Evolutionary conservation across 495 filamentous ascomycete species (phyloP), one percentile per base, ranked within the genome.

Genomic region (Podospora comata): DNA sequence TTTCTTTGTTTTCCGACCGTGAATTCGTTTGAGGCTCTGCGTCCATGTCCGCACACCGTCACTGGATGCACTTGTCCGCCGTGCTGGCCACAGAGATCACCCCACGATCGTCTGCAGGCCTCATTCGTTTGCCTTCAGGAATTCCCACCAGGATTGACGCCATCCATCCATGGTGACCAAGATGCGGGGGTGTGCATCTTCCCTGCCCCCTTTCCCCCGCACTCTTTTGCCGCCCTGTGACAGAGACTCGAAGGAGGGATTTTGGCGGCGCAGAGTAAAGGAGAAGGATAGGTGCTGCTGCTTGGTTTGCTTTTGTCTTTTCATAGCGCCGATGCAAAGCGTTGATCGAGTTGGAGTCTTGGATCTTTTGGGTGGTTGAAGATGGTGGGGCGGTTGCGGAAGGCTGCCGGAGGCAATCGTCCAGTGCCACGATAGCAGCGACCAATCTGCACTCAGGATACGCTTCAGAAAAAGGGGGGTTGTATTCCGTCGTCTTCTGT

Each of bases 1-100:
- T 48, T 11, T 54, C 15, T 44, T 57, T 57, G 61, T 13, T 44
- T n/a, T 13, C 34, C 55, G 48, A 64, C 44, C 3, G 1, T 11
- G 16, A 60, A 23, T 44, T 53, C 55, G 58, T 67, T 65, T 71
- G 69, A 68, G 69, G 65, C 69, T 70, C 68, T 68, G 48, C 65
- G 18, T n/a, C 15, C 58, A 55, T 59, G 57, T 62, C 64, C 62
- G 39, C 13, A 48, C 39, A 16, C 39, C 39, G 39, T 48, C 39
- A 48, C 39, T 48, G 39, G 39, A 48, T 48, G 39, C 39, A 48
- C 9, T 13, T 48, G 39, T 48, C 59, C 32, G 53, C 28, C 20
- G 23, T 56, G 23, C 54, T 62, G 65, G 48, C 68, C 60, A 62
- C 23, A 62, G 53, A 64, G 56, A 59, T 18, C 55, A 48, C 48